Conservation (phyloP, 345 rosid species). For the Eucalyptus paniculata region DNA sequence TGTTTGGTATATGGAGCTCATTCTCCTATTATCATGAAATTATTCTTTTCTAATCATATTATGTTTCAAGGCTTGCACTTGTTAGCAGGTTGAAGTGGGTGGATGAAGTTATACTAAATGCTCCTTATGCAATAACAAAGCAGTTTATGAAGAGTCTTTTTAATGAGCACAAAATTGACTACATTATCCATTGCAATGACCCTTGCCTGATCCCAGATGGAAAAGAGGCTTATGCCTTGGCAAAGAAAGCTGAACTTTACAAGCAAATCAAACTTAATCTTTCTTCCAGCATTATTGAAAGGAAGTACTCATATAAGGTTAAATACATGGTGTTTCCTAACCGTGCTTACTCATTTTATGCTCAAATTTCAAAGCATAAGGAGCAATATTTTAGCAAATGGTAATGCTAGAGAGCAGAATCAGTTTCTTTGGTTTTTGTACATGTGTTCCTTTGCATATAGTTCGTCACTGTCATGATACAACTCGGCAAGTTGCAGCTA, state of each 20-base stretch:
- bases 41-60: neutral
- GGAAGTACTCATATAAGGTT: neutral
- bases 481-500: neutral
- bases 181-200: conserved; percentile 89
- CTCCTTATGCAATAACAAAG: conserved; percentile 88
- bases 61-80: conserved; percentile 52
- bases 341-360: neutral
- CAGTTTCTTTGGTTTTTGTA: neutral
- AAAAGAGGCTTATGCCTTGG: conserved; percentile 83
- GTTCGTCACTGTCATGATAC: neutral
- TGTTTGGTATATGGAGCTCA: neutral
- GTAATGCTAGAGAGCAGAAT: neutral
- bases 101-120: conserved; percentile 76
- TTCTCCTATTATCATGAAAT: neutral
- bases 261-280: conserved; percentile 59
- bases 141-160: conserved; percentile 75
- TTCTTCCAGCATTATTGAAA: neutral
- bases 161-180: conserved; percentile 75
- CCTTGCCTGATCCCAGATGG: conserved; percentile 96
- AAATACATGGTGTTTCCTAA: neutral
- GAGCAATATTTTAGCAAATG: neutral
- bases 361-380: neutral
- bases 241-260: conserved; percentile 85
- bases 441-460: neutral
- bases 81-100: conserved; percentile 95